Conservation (phyloP, 495 filamentous ascomycete species). For the Lasiosphaeria miniovina region DNA sequence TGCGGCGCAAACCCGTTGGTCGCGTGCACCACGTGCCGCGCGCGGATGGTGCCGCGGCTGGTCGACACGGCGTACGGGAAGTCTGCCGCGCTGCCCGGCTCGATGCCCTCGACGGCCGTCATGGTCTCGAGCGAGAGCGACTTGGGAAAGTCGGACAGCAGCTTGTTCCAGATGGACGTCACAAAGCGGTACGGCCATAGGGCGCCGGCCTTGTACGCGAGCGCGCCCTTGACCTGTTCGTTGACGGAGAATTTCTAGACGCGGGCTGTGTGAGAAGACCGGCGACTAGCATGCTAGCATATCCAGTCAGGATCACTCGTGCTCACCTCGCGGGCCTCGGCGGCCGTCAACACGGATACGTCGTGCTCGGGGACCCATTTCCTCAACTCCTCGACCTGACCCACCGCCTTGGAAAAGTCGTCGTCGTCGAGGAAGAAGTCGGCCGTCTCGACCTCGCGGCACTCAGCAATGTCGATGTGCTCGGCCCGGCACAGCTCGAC, state of each 20-base stretch:
- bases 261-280: too few relatives aligned
- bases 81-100: not conserved
- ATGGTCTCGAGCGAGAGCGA: not conserved
- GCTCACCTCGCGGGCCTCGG: not conserved
- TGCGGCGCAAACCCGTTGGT: constrained; percentile 1
- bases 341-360: not conserved
- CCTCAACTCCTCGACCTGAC: not conserved
- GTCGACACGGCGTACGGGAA: not conserved
- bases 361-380: constrained; percentile 1
- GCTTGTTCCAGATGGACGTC: constrained; percentile 3
- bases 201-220: constrained; percentile 1
- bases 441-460: not conserved
- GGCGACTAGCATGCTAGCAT: not conserved
- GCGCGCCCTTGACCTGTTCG: not conserved
- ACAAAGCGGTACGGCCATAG: constrained; percentile 1
- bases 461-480: not conserved
- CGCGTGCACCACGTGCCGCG: not conserved
- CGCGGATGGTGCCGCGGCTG: not conserved
- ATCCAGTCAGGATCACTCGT: not conserved
- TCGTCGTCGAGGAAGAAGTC: not conserved
- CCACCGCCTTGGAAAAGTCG: not conserved
- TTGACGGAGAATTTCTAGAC: not conserved
- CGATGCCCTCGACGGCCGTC: not conserved
- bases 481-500: not conserved
- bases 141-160: not conserved